These are phyloP conservation scores for Spergularia azorica DNA, from an alignment of 179 eudicot species.

Conservation along the genomic window DNA sequence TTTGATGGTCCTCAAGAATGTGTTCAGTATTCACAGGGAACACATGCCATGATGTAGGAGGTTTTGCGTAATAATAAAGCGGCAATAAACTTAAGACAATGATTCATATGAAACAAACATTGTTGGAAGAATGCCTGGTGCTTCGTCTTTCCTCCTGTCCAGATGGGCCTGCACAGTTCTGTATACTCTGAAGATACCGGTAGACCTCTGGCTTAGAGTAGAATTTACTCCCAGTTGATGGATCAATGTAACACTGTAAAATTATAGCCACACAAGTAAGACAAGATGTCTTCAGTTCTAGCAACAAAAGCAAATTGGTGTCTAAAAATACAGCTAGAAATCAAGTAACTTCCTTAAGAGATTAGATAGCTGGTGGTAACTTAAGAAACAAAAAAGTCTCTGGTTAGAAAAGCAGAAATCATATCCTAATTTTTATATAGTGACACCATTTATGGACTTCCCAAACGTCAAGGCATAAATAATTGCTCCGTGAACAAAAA, in stretches of 20 bases:
- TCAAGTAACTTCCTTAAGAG: not conserved
- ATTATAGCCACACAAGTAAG: conserved; percentile 12
- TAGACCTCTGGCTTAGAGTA: conserved; percentile 69
- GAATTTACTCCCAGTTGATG: conserved; percentile 54
- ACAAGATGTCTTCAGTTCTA: not conserved
- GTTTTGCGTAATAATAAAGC: conserved; percentile 1
- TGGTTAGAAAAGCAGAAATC: not conserved
- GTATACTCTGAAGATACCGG: conserved; percentile 44
- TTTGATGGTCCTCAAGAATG: conserved; percentile 14
- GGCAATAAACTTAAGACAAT: conserved; percentile 19
- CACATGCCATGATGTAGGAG: not conserved
- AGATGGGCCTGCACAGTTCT: conserved; percentile 29
- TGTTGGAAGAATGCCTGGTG: conserved; percentile 30
- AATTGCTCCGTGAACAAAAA: not conserved
- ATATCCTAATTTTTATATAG: not conserved
- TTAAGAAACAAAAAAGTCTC: not conserved
- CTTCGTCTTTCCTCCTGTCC: conserved; percentile 24
- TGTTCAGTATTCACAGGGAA: not conserved
- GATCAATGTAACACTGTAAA: conserved; percentile 64
- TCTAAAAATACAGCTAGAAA: not conserved
- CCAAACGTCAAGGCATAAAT: not conserved
- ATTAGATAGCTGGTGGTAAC: not conserved
- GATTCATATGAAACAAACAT: conserved; percentile 40
- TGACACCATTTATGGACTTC: not conserved
- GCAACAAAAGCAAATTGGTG: not conserved